These are phyloP conservation scores for Stromatinia cepivora DNA, from an alignment of 2,329 filamentous ascomycete species.

Conservation along the genomic window DNA sequence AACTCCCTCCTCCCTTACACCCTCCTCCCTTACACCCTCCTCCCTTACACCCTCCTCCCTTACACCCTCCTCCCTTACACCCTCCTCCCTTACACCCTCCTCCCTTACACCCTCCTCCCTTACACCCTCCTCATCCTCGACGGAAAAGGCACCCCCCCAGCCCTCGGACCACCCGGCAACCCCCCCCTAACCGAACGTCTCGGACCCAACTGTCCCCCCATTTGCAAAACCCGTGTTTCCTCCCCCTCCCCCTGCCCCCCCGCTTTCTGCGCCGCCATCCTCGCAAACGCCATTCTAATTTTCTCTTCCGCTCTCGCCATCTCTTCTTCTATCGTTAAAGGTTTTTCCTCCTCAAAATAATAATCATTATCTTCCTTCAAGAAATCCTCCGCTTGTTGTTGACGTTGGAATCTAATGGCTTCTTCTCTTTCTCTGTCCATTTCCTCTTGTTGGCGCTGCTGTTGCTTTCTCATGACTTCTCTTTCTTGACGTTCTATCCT, in stretches of 20 bases:
- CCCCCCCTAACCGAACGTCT: conserved; percentile 21
- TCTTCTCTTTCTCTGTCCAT: conserved; percentile 16
- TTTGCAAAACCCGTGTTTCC: background rate
- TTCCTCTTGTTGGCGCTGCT: background rate
- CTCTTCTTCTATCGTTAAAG: conserved; percentile 27
- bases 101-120: background rate
- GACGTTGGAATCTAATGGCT: background rate
- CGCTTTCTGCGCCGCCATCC: conserved; percentile 25
- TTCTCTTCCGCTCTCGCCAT: conserved; percentile 28
- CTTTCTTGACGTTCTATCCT: conserved; percentile 16
- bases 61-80: background rate
- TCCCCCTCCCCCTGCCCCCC: background rate
- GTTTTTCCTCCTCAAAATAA: conserved; percentile 20
- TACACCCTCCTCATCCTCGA: conserved; percentile 2
- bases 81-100: background rate
- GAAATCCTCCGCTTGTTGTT: conserved; percentile 15
- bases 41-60: background rate
- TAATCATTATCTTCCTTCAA: background rate
- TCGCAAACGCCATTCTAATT: conserved; percentile 27
- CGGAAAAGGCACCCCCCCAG: conserved; percentile 18
- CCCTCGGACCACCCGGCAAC: conserved; percentile 23
- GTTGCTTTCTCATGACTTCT: conserved; percentile 11
- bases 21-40: background rate
- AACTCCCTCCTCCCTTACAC: background rate
- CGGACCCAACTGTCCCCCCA: background rate